Evolutionary conservation across 192 early-diverging fungal species (phyloP), one percentile per base, ranked within the genome.

Genomic region (Coemansia sp.): DNA sequence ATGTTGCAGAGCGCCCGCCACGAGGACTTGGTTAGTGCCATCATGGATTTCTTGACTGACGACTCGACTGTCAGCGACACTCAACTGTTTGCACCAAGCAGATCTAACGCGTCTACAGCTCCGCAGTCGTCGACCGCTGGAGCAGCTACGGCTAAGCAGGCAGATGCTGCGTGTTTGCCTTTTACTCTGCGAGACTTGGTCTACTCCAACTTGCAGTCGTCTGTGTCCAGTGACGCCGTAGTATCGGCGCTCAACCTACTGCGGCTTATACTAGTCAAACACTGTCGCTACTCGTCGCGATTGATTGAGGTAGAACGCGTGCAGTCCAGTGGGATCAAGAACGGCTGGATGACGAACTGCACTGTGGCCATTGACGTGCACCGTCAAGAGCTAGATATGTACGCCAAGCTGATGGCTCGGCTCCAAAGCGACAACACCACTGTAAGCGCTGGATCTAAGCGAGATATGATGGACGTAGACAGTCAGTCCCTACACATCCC

Each of bases 121-220:
- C 2, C 59, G 1, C 51, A n/a, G n/a, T 14, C 51, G 14, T 12
- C 38, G 45, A 34, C 14, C 27, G 31, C 19, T 3, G 44, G 10
- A 31, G 21, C 59, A 11, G 41, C 19, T 5, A 58, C 9, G 27
- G 41, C n/a, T 5, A 31, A 31, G 41, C 17, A 46, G 32, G 34
- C 36, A 0, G 59, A 23, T 39, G 45, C 31, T 19, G 31, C 60
- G 9, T 73, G 64, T 55, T 50, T 84, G 60, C 82, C 82, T 38
- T 94, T 94, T 69, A 94, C 87, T 3, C 84, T 94, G 36, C 89
- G 90, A 66, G 92, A 94, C 62, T 81, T 98, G 3, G 85, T 98
- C 17, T 87, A 95, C 48, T 93, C 93, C 5, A 92, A 96, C 36
- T 81, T 98, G 38, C 89, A 91, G 67, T 97, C 96, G 2, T 84